Conservation (phyloP, 116 monocot species). For the Thalassia testudinum region DNA sequence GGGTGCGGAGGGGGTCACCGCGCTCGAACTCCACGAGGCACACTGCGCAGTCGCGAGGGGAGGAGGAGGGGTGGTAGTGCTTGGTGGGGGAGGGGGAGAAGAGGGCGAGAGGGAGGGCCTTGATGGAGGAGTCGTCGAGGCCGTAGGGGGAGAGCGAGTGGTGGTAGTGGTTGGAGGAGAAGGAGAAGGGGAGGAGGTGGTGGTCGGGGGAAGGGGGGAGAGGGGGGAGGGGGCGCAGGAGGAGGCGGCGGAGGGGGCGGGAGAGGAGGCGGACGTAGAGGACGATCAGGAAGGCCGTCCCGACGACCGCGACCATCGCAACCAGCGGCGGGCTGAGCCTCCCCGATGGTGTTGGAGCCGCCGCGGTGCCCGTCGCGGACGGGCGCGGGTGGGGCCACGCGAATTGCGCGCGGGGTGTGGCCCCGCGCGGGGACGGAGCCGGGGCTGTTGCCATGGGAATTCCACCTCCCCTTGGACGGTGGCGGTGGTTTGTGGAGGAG, state of each 20-base stretch:
- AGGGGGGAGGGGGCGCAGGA: constrained; percentile 16
- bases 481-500: no score
- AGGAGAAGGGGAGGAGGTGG: constrained; percentile 9
- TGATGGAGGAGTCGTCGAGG: constrained; percentile 81
- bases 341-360: no score
- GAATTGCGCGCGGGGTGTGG: no score
- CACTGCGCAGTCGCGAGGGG: constrained; percentile 71
- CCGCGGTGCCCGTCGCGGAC: no score
- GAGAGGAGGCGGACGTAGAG: constrained; percentile 68
- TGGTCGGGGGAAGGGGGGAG: background rate
- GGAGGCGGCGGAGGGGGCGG: constrained; percentile 24
- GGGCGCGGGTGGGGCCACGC: no score
- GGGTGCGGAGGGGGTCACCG: constrained; percentile 55
- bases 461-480: no score
- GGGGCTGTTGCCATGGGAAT: no score
- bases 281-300: constrained; percentile 71
- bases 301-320: constrained; percentile 84
- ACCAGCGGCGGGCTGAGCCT: constrained; percentile 68
- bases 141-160: constrained; percentile 35
- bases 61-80: no score
- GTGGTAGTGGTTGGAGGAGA: constrained; percentile 14
- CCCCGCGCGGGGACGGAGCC: no score
- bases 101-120: constrained; percentile 47
- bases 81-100: constrained; percentile 32
- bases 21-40: constrained; percentile 90